phyloP scores from a whole-genome alignment of 2,329 filamentous ascomycete species.

The Aspergillus luchuensis region DNA sequence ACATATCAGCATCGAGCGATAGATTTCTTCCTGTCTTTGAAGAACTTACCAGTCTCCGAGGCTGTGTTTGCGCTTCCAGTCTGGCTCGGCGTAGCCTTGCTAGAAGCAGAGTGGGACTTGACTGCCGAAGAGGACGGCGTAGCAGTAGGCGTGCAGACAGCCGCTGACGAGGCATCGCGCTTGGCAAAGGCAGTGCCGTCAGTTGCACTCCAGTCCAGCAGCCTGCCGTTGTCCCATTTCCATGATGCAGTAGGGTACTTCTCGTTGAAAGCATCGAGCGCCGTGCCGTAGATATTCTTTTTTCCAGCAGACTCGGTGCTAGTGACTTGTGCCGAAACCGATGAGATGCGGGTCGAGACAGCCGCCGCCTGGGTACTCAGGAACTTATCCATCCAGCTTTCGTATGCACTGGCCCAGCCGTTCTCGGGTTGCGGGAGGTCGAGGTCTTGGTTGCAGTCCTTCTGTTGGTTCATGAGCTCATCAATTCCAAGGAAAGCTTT shows the following conservation, averaged over 20 bases:
- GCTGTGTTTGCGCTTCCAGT: neutral
- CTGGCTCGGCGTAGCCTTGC: neutral
- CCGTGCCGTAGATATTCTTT: slow-evolving; percentile 4
- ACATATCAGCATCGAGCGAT: neutral
- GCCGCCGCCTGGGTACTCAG: neutral
- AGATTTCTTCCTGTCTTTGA: too few relatives aligned
- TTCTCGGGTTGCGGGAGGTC: neutral
- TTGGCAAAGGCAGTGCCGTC: slow-evolving; percentile 1
- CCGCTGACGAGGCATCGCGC: neutral
- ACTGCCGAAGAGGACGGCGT: neutral
- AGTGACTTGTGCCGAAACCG: neutral
- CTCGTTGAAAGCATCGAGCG: slow-evolving; percentile 4
- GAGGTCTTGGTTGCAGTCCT: neutral
- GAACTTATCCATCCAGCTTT: slow-evolving; percentile 5
- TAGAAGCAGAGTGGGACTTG: neutral
- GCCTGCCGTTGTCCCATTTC: neutral
- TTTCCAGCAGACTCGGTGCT: slow-evolving; percentile 3
- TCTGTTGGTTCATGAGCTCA: neutral
- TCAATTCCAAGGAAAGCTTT: slow-evolving; percentile 4
- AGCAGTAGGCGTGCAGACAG: neutral
- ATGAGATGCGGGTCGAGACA: neutral
- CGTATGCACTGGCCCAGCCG: slow-evolving; percentile 1
- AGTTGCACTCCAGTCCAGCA: slow-evolving; percentile 2
- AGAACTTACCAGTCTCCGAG: neutral
- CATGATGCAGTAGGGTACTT: slow-evolving; percentile 1